Evolutionary conservation across 176 grass and related monocot species (phyloP), one percentile per base, ranked within the genome.

Genomic region (Carex parvula): DNA sequence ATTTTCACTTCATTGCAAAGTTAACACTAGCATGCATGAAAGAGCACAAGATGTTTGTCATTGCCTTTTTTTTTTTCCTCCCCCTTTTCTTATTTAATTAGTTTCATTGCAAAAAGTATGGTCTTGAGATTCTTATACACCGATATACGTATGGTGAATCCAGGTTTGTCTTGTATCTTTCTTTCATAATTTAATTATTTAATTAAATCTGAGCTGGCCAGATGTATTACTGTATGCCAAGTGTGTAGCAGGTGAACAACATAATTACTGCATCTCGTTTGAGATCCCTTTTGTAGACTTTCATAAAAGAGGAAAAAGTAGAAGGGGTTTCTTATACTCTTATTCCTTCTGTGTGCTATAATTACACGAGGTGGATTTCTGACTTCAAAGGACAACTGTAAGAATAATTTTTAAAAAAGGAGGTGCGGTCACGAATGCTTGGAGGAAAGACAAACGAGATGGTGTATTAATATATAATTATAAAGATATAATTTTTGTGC

Each of bases 1-100:
- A 82, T 82, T 82, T 82, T 82, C 20, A 67, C 60, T 82, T 82
- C 59, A 66, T 64, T 64, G 63, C 72, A 76, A 76, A 76, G 72
- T 54, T 54, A 76, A 48, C 46, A 32, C 14, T 30, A 15, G 42
- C 35, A 42, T 21, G 68, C 73, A 32, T 77, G 48, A 46, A 32
- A 56, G 30, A 15, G 50, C 24, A 57, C 73, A 77, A 77, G 56
- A 56, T 77, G 73, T 55, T 77, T 77, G 50, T 77, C 73, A 33
- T 77, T 56, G 6, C 73, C 50, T 77, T 55, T 75, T 76, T 55
- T 30, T 56, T 22, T 10, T 10, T 20, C 5, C 12, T 4, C 3
- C 26, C 26, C 26, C 52, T 3, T 75, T 15, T 75, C 9, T 50
- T 50, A 50, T 50, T 11, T 29, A 29, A 77, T 57, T 52, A 13